Evolutionary conservation across 148 eudicot genomes (phyloP), one percentile per base, ranked within the genome.

Genomic region (Vaccinium macrocarpon): DNA sequence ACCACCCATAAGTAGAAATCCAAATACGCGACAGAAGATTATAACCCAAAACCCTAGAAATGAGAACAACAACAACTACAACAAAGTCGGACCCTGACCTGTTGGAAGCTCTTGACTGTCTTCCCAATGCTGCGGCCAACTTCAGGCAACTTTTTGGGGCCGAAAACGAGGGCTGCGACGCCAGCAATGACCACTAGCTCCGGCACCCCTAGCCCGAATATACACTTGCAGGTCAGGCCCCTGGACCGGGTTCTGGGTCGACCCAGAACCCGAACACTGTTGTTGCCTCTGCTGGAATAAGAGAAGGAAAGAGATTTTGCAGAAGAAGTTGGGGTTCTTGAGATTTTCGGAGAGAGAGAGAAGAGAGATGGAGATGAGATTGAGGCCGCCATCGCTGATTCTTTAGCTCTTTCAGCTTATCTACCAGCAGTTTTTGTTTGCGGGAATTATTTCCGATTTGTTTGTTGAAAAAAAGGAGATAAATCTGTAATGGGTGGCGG

Each of bases 141-240:
- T 81, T 96, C 98, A 0, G 99, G 99, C 72, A 96, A 81, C 86
- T 94, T 85, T 83, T 92, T 96, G 18, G 98, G 98, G 13, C 99
- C 99, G 61, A 96, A 94, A 42, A 94, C 93, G 25, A 96, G 93
- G 8, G 95, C 98, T 0, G 93, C 92, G 4, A 96, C 98, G 18
- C 99, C 99, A 0, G 92, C 98, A 27, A 96, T 96, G 19, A 96
- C 99, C 8, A 91, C 98, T 49, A 96, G 94, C 90, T 96, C 99
- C 72, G 99, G 98, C 68, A 96, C 93, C 12, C 99, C 99, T 8
- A 96, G 92, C 10, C 99, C 99, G 78, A 96, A 96, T 74, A 96
- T 57, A 51, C 93, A 87, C 75, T 74, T 94, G 83, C 99, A 96
- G 18, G 86, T 86, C 4, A 96, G 78, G 3, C 93, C 86, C 78